Percentiles rank a stretch among this genome's conserved stretches.
These are phyloP conservation scores for Musa balbisiana DNA, from an alignment of 202 grass and related monocot species.

Conservation along the genomic window DNA sequence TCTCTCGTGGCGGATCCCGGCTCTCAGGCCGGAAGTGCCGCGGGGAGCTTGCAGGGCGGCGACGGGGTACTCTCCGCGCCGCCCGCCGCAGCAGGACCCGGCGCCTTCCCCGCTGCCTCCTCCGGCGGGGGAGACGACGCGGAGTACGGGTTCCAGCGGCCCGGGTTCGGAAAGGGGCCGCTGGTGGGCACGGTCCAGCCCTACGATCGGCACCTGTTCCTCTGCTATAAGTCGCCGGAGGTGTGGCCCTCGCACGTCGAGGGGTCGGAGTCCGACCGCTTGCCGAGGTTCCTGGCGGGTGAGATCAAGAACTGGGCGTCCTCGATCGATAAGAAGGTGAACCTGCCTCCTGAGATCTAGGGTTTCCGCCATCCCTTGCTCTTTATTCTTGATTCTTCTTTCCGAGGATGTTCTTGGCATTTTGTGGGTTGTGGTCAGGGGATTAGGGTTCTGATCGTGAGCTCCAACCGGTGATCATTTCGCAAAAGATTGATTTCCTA, in stretches of 20 bases:
- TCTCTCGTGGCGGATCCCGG: background rate
- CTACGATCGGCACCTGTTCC: conserved; percentile 29
- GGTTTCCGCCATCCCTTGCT: background rate
- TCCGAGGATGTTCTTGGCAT: too few species aligned
- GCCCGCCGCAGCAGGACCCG: background rate
- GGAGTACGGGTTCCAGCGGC: conserved; percentile 12
- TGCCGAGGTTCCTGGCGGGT: conserved; percentile 8
- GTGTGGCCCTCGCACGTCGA: conserved; percentile 21
- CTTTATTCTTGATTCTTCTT: too few species aligned
- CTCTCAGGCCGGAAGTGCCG: conserved; percentile 2
- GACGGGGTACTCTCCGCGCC: background rate
- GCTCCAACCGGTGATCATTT: too few species aligned
- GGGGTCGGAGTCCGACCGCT: conserved; percentile 18
- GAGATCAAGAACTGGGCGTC: conserved; percentile 15
- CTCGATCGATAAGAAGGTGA: conserved; percentile 16
- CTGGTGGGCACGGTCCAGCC: conserved; percentile 19
- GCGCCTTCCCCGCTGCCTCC: background rate
- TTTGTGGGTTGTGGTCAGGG: too few species aligned
- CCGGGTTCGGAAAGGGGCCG: background rate
- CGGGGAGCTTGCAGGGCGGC: conserved; percentile 1
- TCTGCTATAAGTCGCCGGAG: conserved; percentile 27
- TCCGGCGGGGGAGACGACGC: background rate
- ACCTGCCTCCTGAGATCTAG: background rate
- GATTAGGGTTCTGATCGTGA: too few species aligned
- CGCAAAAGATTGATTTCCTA: too few species aligned